phyloP scores from a whole-genome alignment of 148 eudicot species.

The Vaccinium darrowii region DNA sequence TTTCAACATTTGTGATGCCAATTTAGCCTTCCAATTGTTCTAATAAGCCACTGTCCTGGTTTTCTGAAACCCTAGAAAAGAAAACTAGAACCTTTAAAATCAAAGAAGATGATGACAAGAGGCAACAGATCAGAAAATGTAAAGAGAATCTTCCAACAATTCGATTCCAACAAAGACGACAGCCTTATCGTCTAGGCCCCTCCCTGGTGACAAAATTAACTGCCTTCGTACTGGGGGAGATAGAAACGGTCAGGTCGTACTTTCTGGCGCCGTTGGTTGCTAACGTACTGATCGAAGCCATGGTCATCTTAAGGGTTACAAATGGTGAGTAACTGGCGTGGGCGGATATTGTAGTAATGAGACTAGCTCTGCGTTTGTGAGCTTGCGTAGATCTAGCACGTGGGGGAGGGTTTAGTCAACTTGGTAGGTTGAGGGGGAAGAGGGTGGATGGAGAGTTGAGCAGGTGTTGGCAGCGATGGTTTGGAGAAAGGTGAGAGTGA shows the following conservation, averaged over 20 bases:
- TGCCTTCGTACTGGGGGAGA: no score
- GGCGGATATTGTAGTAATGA: conserved; percentile 59
- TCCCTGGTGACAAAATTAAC: no score
- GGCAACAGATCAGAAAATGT: conserved; percentile 91
- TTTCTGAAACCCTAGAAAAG: no score
- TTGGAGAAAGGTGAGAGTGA: no score
- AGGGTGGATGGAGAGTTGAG: no score
- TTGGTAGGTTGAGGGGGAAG: no score
- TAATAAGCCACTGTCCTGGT: no score
- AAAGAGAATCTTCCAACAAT: conserved; percentile 73
- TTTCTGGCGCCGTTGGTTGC: conserved; percentile 57
- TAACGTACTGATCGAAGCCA: conserved; percentile 36
- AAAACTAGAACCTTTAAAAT: conserved; percentile 7
- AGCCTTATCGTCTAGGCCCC: conserved; percentile 33
- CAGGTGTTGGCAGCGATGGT: no score
- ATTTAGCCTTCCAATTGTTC: no score
- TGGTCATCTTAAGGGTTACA: conserved; percentile 52
- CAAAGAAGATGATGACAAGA: conserved; percentile 50
- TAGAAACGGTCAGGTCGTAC: conserved; percentile 24
- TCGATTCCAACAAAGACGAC: conserved; percentile 73
- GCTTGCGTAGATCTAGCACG: conserved; percentile 48
- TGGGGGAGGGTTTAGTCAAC: neutral
- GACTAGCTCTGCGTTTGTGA: conserved; percentile 48
- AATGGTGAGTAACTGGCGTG: conserved; percentile 49
- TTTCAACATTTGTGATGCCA: neutral